Evolutionary conservation across 2,329 filamentous ascomycete genomes (phyloP).

Genomic region (Coniochaeta sp.): DNA sequence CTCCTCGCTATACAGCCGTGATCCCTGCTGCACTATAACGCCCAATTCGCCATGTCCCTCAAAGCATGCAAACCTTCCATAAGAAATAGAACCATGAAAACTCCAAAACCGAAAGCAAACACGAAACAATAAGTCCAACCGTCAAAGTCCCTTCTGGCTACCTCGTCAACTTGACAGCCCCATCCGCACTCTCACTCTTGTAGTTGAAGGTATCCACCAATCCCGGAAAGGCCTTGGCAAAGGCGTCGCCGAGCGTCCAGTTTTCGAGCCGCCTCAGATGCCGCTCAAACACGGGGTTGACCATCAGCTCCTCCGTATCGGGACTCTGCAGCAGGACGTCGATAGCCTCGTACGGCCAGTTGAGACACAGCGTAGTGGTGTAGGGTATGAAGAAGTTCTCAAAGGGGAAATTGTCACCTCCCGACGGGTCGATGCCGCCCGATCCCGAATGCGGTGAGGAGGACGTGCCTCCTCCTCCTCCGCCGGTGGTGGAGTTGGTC

Average conservation of each 20-base stretch:
- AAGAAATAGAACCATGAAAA: no score
- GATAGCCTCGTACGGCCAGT: conserved; percentile 75
- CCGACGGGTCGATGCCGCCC: conserved; percentile 8
- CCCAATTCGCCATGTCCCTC: no score
- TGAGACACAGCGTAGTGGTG: conserved; percentile 67
- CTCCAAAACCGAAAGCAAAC: neutral
- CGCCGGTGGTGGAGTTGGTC: neutral
- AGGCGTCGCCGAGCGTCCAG: conserved; percentile 70
- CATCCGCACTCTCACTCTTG: conserved; percentile 16
- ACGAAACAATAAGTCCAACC: no score
- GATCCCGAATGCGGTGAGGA: no score
- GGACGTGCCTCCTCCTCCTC: no score
- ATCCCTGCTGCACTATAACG: no score
- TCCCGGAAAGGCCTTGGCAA: conserved; percentile 57
- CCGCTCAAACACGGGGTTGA: conserved; percentile 81
- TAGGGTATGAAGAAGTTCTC: conserved; percentile 80
- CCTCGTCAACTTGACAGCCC: neutral
- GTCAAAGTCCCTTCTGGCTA: no score
- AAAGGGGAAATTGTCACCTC: conserved; percentile 50
- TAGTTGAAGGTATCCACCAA: conserved; percentile 38
- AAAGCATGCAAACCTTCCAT: no score
- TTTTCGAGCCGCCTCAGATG: conserved; percentile 71
- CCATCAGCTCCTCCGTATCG: conserved; percentile 58
- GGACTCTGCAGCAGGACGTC: conserved; percentile 59
- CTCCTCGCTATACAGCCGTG: no score